phyloP scores from a whole-genome alignment of 1,284 basidiomycete species.

The Thelephora terrestris region DNA sequence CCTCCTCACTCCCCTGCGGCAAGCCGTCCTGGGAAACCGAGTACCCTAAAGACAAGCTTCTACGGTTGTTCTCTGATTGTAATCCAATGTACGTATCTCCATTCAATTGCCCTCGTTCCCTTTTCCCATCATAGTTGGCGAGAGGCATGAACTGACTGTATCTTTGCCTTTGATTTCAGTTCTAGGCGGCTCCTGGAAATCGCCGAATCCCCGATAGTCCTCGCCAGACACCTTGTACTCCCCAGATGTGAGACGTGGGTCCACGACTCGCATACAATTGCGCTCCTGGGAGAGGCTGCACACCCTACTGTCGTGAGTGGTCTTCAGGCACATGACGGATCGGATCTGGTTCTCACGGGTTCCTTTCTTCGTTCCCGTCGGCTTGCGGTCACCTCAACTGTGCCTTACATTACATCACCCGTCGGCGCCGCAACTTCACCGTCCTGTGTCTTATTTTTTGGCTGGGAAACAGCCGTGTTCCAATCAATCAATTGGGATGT shows the following conservation, averaged over 20 bases:
- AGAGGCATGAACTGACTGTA: too few relatives aligned
- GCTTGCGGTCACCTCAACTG: too few relatives aligned
- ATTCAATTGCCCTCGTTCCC: too few relatives aligned
- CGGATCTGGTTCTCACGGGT: background rate
- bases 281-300: slow-evolving; percentile 40
- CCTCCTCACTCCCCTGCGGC: slow-evolving; percentile 46
- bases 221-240: background rate
- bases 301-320: slow-evolving; percentile 27
- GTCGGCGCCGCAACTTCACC: too few relatives aligned
- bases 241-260: slow-evolving; percentile 11
- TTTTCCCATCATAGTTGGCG: too few relatives aligned
- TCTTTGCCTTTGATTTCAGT: too few relatives aligned
- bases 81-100: too few relatives aligned
- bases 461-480: slow-evolving; percentile 13
- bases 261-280: slow-evolving; percentile 19
- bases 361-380: background rate
- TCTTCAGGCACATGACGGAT: background rate
- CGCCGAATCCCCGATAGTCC: too few relatives aligned
- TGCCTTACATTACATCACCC: too few relatives aligned
- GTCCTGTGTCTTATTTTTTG: background rate
- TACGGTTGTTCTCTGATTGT: too few relatives aligned
- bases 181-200: too few relatives aligned
- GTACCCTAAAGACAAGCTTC: too few relatives aligned
- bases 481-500: slow-evolving; percentile 16
- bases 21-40: slow-evolving; percentile 15